Percentiles rank a stretch among this genome's conserved stretches.
These are phyloP conservation scores for Stygiomarasmius scandens DNA, from an alignment of 1,284 basidiomycete species.

Conservation along the genomic window DNA sequence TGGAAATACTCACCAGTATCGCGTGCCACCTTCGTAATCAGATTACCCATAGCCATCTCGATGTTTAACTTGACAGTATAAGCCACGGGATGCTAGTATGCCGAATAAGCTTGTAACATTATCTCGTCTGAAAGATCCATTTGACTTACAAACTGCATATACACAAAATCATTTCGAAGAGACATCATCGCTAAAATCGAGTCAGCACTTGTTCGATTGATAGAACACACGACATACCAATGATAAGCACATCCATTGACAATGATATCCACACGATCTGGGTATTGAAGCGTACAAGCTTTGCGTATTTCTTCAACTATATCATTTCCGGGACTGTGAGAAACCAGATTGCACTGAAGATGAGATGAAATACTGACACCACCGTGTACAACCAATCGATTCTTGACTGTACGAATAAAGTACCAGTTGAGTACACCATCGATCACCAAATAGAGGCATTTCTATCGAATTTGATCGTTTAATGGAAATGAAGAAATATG, in stretches of 20 bases:
- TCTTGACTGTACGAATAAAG: conserved; percentile 7
- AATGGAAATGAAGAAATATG: neutral
- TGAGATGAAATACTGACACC: neutral
- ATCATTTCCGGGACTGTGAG: too few relatives aligned
- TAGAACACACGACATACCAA: too few relatives aligned
- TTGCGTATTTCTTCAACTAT: too few relatives aligned
- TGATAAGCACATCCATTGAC: too few relatives aligned
- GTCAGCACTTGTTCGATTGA: neutral
- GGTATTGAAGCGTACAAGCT: too few relatives aligned
- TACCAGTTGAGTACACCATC: conserved; percentile 10
- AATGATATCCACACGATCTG: too few relatives aligned
- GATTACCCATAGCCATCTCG: conserved; percentile 8
- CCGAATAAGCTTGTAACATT: neutral
- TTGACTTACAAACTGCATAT: conserved; percentile 8
- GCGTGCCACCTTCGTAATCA: conserved; percentile 7
- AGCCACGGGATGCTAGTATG: conserved; percentile 10
- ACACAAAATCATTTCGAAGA: conserved; percentile 8
- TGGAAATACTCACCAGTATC: conserved; percentile 1
- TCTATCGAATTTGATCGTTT: neutral
- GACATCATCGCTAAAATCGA: conserved; percentile 2
- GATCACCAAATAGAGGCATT: conserved; percentile 1
- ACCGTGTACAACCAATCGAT: conserved; percentile 3
- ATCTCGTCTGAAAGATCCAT: too few relatives aligned
- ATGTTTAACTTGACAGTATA: conserved; percentile 11
- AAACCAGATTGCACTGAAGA: too few relatives aligned